phyloP scores from a whole-genome alignment of 2,329 filamentous ascomycete species.

The Phialocephala subalpina region DNA sequence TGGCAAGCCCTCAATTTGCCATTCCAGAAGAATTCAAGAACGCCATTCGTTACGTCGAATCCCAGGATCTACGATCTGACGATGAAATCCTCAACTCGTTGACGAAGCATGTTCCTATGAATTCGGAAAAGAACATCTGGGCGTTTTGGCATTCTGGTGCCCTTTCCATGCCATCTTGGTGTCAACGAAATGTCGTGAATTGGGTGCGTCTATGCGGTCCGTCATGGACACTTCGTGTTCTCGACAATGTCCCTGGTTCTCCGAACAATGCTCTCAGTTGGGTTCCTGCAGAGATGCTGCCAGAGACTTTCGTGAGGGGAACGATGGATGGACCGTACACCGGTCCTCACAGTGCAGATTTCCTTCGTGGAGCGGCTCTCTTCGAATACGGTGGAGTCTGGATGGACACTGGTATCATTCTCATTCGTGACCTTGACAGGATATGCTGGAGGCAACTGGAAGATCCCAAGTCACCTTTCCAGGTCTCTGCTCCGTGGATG shows the following conservation, averaged over 20 bases:
- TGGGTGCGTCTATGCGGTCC: constrained; percentile 52
- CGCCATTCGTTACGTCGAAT: constrained; percentile 12
- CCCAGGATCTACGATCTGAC: constrained; percentile 42
- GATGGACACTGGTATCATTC: constrained; percentile 52
- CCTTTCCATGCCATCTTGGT: constrained; percentile 47
- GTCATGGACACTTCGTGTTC: constrained; percentile 51
- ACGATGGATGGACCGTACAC: constrained; percentile 53
- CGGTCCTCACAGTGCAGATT: constrained; percentile 55
- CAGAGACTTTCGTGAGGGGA: constrained; percentile 51
- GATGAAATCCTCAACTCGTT: constrained; percentile 50
- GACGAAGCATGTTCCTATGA: constrained; percentile 42
- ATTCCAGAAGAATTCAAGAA: constrained; percentile 9
- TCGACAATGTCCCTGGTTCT: constrained; percentile 48
- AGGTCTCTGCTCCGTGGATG: constrained; percentile 44
- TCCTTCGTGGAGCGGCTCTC: constrained; percentile 53
- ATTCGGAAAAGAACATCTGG: constrained; percentile 54
- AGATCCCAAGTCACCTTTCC: constrained; percentile 46
- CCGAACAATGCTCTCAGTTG: constrained; percentile 48
- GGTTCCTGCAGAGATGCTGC: constrained; percentile 46
- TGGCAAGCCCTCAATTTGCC: constrained; percentile 1
- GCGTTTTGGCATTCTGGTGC: constrained; percentile 53
- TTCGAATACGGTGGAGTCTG: constrained; percentile 52
- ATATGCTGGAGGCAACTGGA: constrained; percentile 53
- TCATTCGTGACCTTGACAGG: constrained; percentile 50
- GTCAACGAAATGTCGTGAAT: constrained; percentile 48